Base-by-base conservation (phyloP, 2,329 filamentous ascomycete genomes). In the Trichoderma endophyticum region DNA sequence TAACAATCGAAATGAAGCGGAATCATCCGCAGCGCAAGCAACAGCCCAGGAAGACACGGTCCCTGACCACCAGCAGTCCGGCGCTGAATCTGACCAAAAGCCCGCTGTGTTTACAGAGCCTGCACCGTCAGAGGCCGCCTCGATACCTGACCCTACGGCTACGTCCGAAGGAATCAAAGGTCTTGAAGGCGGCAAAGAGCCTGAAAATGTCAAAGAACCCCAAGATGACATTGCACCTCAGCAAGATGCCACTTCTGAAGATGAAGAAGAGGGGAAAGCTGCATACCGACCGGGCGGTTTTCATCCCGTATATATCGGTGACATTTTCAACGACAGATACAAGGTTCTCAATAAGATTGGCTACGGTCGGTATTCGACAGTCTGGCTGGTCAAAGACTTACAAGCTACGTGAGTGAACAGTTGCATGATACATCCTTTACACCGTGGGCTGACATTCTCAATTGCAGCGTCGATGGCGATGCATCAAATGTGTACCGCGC, bases 341-440 rank as follows among this genome's bases (percentile, higher is more conserved):
- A 34, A 72, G 3, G 60, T 75, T 2, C 54, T 76, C 1, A 75
- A 73, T n/a, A 76, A 76, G 28, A 74, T 76, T 32, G 74, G 75
- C 4, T 75, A 73, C 26, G 74, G 75, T 1, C 14, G 18, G 6
- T 76, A 76, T 57, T 75, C 75, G 1, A 76, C 75, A 14, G 74
- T 73, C 12, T 76, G 74, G 75, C 57, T 75, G 1, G 73, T 75
- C 4, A 69, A 34, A 21, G 74, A 75, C 18, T 32, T 69, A 26
- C 34, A 57, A 57, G 30, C 48, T 3, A 24, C 7, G 48, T 60
- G 11, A 69, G 54, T 21, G 28, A n/a, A 56, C 7, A 15, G 9
- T n/a, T 2, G 30, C 24, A 57, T 21, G 14, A 1, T 34, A 3
- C 2, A 14, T 51, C 18, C 12, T 4, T n/a, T 28, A 59, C 1